Evolutionary conservation across 2,329 filamentous ascomycete species (phyloP).

Genomic region (Dendrostoma leiphaemia): DNA sequence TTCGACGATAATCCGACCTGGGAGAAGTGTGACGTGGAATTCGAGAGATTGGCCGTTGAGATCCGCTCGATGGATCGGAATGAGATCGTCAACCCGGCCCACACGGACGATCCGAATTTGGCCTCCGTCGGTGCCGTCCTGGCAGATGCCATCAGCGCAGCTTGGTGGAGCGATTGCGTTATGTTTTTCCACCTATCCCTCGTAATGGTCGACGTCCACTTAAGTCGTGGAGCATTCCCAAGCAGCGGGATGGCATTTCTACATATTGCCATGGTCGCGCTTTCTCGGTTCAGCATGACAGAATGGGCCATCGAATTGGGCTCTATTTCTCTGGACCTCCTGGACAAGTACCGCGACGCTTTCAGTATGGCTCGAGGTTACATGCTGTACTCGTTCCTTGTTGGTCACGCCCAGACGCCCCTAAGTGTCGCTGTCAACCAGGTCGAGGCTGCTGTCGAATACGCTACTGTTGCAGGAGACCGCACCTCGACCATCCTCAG

Average conservation of each 20-base stretch:
- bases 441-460: slow-evolving; percentile 65
- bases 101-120: slow-evolving; percentile 50
- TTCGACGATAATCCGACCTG: slow-evolving; percentile 66
- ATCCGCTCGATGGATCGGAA: slow-evolving; percentile 56
- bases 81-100: slow-evolving; percentile 41
- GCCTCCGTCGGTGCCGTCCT: slow-evolving; percentile 68
- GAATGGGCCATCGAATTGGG: slow-evolving; percentile 66
- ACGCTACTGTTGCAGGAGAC: slow-evolving; percentile 65
- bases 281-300: slow-evolving; percentile 69
- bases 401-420: slow-evolving; percentile 68
- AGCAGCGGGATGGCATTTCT: slow-evolving; percentile 69
- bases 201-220: slow-evolving; percentile 64
- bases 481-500: slow-evolving; percentile 70
- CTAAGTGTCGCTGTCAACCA: slow-evolving; percentile 56
- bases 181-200: slow-evolving; percentile 72
- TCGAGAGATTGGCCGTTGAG: slow-evolving; percentile 59
- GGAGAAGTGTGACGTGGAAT: slow-evolving; percentile 75
- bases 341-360: slow-evolving; percentile 60
- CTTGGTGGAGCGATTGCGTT: slow-evolving; percentile 71
- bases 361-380: slow-evolving; percentile 68
- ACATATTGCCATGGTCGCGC: slow-evolving; percentile 64
- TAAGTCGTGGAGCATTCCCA: slow-evolving; percentile 63
- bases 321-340: slow-evolving; percentile 59
- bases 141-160: slow-evolving; percentile 66
- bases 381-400: slow-evolving; percentile 66